Evolutionary conservation across 148 eudicot species (phyloP), one percentile per base, ranked within the genome.

Genomic region (Rhododendron ferrugineum): DNA sequence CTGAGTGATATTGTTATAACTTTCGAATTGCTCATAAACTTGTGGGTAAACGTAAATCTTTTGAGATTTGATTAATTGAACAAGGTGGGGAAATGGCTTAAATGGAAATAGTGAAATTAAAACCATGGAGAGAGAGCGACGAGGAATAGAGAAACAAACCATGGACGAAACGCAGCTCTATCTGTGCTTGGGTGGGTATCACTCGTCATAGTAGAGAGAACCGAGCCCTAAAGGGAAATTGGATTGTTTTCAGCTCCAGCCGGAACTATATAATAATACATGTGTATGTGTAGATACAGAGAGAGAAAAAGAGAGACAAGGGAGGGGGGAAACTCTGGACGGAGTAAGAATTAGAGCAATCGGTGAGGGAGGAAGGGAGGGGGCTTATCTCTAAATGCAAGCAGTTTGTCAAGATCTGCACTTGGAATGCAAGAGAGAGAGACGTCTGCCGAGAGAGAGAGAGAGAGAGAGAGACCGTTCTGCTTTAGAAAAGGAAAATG

Each of bases 111-210:
- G 10, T 52, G 22, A 26, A 58, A 79, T 50, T 50, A 79, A 28
- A 52, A 6, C n/a, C 13, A 52, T 0, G 4, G 7, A 80, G 44
- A 32, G 42, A 11, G 58, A 80, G 64, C 9, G 79, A 3, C 0
- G 79, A 40, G 18, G n/a, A 40, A 40, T 18, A 42, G 32, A 78
- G 9, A 22, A 26, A 47, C 36, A 46, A 47, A 78, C 82, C 82
- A 80, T 80, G 64, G 54, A 80, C 32, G 66, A 80, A 80, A 80
- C n/a, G 82, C 82, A 80, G 20, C 81, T 46, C 81, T 44, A 44
- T 78, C 56, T 78, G 81, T 22, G 56, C 34, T 44, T 49, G 7
- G 37, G 81, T 47, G 32, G 22, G 60, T 13, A 49, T 26, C 7
- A 0, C 8, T 1, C n/a, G 14, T 52, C 82, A 52, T 52, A 23